These are phyloP conservation scores for Picochlorum costavermella DNA, from an alignment of 139 green algal species.

Conservation along the genomic window DNA sequence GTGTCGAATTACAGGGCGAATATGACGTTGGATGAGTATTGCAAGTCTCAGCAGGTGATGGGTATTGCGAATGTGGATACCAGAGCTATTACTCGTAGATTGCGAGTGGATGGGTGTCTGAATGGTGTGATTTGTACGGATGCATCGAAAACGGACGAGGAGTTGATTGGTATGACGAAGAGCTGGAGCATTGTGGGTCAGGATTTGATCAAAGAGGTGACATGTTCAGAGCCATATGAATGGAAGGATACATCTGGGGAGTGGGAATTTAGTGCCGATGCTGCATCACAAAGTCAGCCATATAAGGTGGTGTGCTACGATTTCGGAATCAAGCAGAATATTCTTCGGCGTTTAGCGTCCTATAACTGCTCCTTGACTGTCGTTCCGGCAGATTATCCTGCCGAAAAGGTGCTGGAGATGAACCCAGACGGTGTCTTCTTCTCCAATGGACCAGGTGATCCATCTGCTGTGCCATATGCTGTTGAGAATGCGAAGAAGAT, in stretches of 20 bases:
- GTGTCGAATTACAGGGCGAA: constrained; percentile 95
- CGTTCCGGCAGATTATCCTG: constrained; percentile 83
- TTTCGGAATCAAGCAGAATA: constrained; percentile 99
- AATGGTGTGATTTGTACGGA: constrained; percentile 77
- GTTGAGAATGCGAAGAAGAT: constrained; percentile 88
- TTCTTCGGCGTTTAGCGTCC: constrained; percentile 85
- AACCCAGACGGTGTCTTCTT: constrained; percentile 98
- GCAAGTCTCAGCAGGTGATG: constrained; percentile 56
- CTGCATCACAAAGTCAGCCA: constrained; percentile 9
- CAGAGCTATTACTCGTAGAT: constrained; percentile 75
- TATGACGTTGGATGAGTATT: constrained; percentile 79
- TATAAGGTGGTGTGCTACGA: constrained; percentile 87
- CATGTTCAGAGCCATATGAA: constrained; percentile 81
- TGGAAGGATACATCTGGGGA: constrained; percentile 86
- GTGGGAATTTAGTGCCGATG: constrained; percentile 80
- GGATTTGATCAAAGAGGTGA: constrained; percentile 65
- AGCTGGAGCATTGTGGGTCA: constrained; percentile 90
- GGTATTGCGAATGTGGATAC: constrained; percentile 91
- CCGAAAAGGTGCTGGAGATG: constrained; percentile 84
- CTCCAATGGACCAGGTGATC: constrained; percentile 91
- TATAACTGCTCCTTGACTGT: constrained; percentile 93
- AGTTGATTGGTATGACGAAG: constrained; percentile 79
- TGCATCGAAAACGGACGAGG: constrained; percentile 51
- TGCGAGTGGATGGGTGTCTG: constrained; percentile 85
- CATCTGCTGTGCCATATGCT: constrained; percentile 91